phyloP scores from a whole-genome alignment of 192 early-diverging fungal genomes.

The Rhizophagus sp. region DNA sequence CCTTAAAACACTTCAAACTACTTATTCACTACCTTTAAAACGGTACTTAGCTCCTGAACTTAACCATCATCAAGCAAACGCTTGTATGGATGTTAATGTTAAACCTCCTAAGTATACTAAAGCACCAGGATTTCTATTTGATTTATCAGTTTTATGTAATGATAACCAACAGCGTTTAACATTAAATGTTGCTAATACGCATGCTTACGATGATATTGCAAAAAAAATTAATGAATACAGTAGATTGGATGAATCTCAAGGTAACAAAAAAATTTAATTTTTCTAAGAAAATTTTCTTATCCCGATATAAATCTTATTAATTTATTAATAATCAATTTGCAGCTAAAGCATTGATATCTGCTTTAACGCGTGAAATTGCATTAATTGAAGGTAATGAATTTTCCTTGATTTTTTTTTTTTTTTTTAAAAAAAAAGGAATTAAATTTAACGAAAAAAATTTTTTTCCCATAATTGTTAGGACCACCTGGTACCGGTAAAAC shows the following conservation, averaged over 20 bases:
- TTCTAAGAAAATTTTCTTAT: too few relatives aligned
- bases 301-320: not conserved
- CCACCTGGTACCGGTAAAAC: slow-evolving; percentile 58
- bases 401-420: too few relatives aligned
- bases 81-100: not conserved
- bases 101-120: slow-evolving; percentile 42
- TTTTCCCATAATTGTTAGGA: too few relatives aligned
- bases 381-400: slow-evolving; percentile 49
- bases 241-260: slow-evolving; percentile 53
- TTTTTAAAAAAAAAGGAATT: too few relatives aligned
- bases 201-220: not conserved
- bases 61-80: too few relatives aligned
- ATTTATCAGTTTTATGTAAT: slow-evolving; percentile 29
- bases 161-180: not conserved
- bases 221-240: slow-evolving; percentile 26
- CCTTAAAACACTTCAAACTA: slow-evolving; percentile 38
- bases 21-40: slow-evolving; percentile 39
- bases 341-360: slow-evolving; percentile 46
- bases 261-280: not conserved
- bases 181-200: slow-evolving; percentile 21
- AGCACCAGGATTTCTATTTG: slow-evolving; percentile 37
- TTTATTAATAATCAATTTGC: not conserved
- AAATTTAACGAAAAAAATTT: too few relatives aligned
- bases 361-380: slow-evolving; percentile 49
- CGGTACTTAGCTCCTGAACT: slow-evolving; percentile 38